These are phyloP conservation scores for Kurtzmaniella quercitrusa DNA, from an alignment of 1,139 yeast genomes.

Conservation along the genomic window DNA sequence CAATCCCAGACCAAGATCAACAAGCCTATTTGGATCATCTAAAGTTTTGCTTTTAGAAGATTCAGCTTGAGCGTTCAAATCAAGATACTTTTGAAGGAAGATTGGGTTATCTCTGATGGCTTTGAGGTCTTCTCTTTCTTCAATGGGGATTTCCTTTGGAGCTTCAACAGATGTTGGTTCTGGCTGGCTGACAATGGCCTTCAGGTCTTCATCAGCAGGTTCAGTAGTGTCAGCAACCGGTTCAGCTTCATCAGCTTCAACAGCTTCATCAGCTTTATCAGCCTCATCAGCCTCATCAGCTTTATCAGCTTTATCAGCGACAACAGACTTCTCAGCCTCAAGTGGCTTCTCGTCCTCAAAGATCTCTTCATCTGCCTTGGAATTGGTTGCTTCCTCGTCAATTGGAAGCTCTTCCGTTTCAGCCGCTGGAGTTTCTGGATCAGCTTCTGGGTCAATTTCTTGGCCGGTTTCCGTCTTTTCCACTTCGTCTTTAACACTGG, in stretches of 20 bases:
- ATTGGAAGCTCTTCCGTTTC: neutral
- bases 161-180: conserved; percentile 28
- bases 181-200: conserved; percentile 19
- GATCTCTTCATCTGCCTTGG: conserved; percentile 2
- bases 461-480: conserved; percentile 10
- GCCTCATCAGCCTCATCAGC: conserved; percentile 4
- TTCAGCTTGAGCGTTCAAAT: conserved; percentile 45
- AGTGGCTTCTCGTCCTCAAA: neutral
- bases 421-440: conserved; percentile 12
- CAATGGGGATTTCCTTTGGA: conserved; percentile 29
- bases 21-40: conserved; percentile 47
- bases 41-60: conserved; percentile 41
- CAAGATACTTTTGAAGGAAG: conserved; percentile 44
- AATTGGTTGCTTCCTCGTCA: conserved; percentile 1
- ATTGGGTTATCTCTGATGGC: conserved; percentile 45
- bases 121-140: conserved; percentile 38
- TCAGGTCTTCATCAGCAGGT: conserved; percentile 4
- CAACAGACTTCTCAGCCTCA: conserved; percentile 4
- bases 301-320: conserved; percentile 3
- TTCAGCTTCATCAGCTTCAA: conserved; percentile 9
- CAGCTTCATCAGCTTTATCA: conserved; percentile 7
- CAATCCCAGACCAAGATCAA: conserved; percentile 54
- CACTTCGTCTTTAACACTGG: conserved; percentile 8
- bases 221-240: conserved; percentile 5
- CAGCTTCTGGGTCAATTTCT: conserved; percentile 6